Percentiles rank a stretch among this genome's conserved stretches.
These are phyloP conservation scores for Microcos paniculata DNA, from an alignment of 345 rosid species.

Conservation along the genomic window DNA sequence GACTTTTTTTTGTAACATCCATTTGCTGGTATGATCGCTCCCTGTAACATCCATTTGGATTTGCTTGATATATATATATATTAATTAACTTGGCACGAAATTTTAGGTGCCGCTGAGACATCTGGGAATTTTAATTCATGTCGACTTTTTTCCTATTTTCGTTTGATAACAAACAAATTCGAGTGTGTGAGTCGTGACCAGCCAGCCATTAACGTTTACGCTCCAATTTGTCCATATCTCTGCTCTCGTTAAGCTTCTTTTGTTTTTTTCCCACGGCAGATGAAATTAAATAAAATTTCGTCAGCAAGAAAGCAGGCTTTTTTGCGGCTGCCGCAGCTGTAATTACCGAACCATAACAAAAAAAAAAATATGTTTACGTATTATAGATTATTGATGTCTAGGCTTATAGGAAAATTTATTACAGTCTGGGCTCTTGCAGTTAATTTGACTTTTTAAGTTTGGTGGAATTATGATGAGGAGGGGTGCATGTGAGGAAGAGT, in stretches of 20 bases:
- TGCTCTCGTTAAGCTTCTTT: neutral
- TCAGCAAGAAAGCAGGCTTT: too few relatives aligned
- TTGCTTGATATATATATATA: too few relatives aligned
- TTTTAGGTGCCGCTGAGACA: neutral
- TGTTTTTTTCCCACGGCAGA: too few relatives aligned
- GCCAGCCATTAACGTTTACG: neutral
- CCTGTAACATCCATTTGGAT: neutral
- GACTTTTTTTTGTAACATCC: neutral
- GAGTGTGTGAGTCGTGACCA: too few relatives aligned
- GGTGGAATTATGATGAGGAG: neutral
- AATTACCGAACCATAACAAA: too few relatives aligned
- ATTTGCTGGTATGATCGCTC: too few relatives aligned
- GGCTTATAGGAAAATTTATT: too few relatives aligned
- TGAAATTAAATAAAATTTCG: too few relatives aligned
- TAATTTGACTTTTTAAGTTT: neutral
- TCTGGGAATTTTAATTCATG: neutral
- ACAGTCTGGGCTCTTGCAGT: neutral
- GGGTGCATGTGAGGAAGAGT: neutral
- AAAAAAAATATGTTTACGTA: too few relatives aligned
- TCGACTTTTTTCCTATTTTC: too few relatives aligned
- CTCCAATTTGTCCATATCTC: neutral
- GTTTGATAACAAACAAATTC: neutral
- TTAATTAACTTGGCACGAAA: conserved; percentile 1
- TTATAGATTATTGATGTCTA: too few relatives aligned
- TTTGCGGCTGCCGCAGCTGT: too few relatives aligned